These are phyloP conservation scores for Cylindrotheca fusiformis DNA, from an alignment of 108 stramenopile species.

Conservation along the genomic window DNA sequence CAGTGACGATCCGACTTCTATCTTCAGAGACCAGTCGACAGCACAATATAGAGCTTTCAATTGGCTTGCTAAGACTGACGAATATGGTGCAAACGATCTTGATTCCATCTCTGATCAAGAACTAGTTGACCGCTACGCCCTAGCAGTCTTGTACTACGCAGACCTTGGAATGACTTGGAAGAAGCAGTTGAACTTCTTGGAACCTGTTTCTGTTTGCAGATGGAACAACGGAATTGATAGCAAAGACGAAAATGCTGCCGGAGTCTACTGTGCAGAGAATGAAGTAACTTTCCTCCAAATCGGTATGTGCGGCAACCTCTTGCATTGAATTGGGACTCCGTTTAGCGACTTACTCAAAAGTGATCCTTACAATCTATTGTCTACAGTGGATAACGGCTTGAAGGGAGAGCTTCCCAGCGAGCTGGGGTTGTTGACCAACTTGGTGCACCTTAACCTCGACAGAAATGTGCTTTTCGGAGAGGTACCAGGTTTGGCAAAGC, in stretches of 20 bases:
- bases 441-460: slow-evolving; percentile 26
- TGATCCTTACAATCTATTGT: too few relatives aligned
- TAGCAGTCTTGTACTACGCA: not conserved
- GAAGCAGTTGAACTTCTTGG: not conserved
- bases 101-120: not conserved
- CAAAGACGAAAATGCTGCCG: not conserved
- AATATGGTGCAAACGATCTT: not conserved
- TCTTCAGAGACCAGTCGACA: not conserved
- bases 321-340: too few relatives aligned
- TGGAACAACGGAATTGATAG: slow-evolving; percentile 1
- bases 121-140: not conserved
- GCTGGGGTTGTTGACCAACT: slow-evolving; percentile 39
- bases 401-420: slow-evolving; percentile 33
- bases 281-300: not conserved
- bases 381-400: not conserved
- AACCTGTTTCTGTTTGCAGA: not conserved
- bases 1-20: not conserved
- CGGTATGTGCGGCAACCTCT: too few relatives aligned
- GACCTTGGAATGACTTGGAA: not conserved
- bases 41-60: not conserved
- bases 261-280: not conserved
- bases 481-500: slow-evolving; percentile 2
- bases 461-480: slow-evolving; percentile 9
- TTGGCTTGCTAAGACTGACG: not conserved
- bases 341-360: too few relatives aligned